Evolutionary conservation across 2,329 filamentous ascomycete species (phyloP).

Genomic region (Parastagonospora nodorum): DNA sequence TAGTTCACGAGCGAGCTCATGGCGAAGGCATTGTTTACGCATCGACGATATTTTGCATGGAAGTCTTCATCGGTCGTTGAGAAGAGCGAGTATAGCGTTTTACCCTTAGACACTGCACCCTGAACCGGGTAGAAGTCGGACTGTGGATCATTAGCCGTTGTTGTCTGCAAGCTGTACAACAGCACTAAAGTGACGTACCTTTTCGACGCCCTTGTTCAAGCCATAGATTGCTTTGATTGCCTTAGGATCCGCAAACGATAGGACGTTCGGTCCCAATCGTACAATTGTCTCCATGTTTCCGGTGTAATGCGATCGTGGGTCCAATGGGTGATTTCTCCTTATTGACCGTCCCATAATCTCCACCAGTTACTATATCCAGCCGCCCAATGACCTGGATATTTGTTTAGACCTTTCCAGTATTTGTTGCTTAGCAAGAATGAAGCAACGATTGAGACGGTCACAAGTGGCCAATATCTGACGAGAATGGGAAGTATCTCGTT

Average conservation of each 20-base stretch:
- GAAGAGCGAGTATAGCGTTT: slow-evolving; percentile 73
- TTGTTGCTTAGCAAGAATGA: slow-evolving; percentile 52
- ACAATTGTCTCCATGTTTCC: slow-evolving; percentile 74
- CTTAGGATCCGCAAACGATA: slow-evolving; percentile 75
- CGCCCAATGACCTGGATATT: slow-evolving; percentile 73
- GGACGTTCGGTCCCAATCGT: slow-evolving; percentile 71
- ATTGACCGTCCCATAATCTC: slow-evolving; percentile 73
- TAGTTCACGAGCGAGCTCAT: slow-evolving; percentile 80
- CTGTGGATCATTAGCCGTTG: slow-evolving; percentile 48
- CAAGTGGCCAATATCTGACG: slow-evolving; percentile 50
- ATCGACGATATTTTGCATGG: slow-evolving; percentile 74
- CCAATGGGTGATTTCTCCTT: slow-evolving; percentile 66
- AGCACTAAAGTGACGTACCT: slow-evolving; percentile 56
- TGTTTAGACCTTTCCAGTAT: slow-evolving; percentile 64
- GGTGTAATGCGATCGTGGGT: slow-evolving; percentile 71
- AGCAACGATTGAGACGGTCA: slow-evolving; percentile 37
- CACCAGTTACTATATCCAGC: slow-evolving; percentile 75
- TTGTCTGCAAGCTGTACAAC: neutral
- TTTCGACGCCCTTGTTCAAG: slow-evolving; percentile 78
- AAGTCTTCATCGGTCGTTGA: slow-evolving; percentile 76
- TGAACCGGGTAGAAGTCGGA: slow-evolving; percentile 83
- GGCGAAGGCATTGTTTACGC: slow-evolving; percentile 76
- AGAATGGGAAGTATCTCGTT: slow-evolving; percentile 42
- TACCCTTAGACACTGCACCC: slow-evolving; percentile 71
- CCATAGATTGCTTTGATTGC: slow-evolving; percentile 80